Percentiles rank a stretch among this genome's conserved stretches.
Conservation (phyloP, 345 rosid species). For the Lumnitzera racemosa region DNA sequence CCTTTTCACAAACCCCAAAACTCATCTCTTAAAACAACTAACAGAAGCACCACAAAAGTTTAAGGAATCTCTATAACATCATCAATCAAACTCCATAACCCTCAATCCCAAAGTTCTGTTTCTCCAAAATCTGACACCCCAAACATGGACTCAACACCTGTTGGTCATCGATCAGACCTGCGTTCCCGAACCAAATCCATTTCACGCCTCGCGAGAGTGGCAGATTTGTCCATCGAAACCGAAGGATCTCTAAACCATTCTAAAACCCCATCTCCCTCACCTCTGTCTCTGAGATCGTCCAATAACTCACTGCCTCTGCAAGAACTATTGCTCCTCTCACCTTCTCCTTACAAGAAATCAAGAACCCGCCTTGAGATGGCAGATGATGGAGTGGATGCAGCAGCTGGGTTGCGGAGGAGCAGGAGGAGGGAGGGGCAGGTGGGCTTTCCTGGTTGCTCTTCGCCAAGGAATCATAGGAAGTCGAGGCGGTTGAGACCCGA, state of each 20-base stretch:
- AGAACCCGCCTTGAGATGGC: slow-evolving; percentile 61
- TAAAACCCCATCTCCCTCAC: slow-evolving; percentile 34
- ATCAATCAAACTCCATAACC: too few relatives aligned
- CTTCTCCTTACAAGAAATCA: slow-evolving; percentile 52
- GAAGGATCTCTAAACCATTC: slow-evolving; percentile 24
- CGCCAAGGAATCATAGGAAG: slow-evolving; percentile 56
- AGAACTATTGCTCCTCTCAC: slow-evolving; percentile 63
- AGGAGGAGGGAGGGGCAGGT: slow-evolving; percentile 45
- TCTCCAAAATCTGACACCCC: not conserved
- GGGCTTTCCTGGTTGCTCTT: slow-evolving; percentile 32
- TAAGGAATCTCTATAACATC: too few relatives aligned
- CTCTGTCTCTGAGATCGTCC: slow-evolving; percentile 32
- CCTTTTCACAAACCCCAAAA: not conserved
- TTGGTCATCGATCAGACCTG: slow-evolving; percentile 27
- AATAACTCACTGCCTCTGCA: slow-evolving; percentile 10
- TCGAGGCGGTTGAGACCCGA: slow-evolving; percentile 48
- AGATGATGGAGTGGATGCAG: slow-evolving; percentile 39
- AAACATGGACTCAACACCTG: slow-evolving; percentile 50
- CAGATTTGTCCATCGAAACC: slow-evolving; percentile 19
- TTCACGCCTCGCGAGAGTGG: slow-evolving; percentile 53
- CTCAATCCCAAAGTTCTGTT: too few relatives aligned
- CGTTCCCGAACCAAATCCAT: slow-evolving; percentile 37
- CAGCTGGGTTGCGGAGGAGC: slow-evolving; percentile 40
- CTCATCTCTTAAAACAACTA: not conserved
- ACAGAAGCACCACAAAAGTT: not conserved